A percentile compares a stretch with the other conserved stretches of the same genome.
These are phyloP conservation scores for Kluyveromyces sp. DNA, from an alignment of 1,139 yeast species.

Conservation along the genomic window DNA sequence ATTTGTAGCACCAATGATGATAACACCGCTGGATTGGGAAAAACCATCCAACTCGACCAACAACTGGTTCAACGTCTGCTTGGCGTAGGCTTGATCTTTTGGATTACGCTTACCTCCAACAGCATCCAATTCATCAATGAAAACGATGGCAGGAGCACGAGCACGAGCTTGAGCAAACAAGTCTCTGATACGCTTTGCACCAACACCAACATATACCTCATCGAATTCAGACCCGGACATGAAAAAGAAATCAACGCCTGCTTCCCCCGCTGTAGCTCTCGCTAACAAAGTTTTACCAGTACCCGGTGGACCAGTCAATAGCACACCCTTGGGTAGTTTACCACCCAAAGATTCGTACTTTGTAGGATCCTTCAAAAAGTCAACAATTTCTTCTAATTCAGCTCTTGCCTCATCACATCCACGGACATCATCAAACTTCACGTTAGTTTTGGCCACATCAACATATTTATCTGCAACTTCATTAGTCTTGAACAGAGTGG, in stretches of 20 bases:
- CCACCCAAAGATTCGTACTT: conserved; percentile 97
- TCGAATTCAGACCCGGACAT: conserved; percentile 99
- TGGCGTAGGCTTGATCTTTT: conserved; percentile 94
- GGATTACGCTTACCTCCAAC: conserved; percentile 98
- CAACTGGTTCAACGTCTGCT: conserved; percentile 91
- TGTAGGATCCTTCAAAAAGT: conserved; percentile 90
- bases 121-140: conserved; percentile 95
- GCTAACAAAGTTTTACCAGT: conserved; percentile 97
- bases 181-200: conserved; percentile 96
- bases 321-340: conserved; percentile 91
- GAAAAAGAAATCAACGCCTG: conserved; percentile 96
- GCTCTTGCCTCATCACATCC: conserved; percentile 99
- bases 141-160: conserved; percentile 93
- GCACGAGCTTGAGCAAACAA: conserved; percentile 88
- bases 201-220: conserved; percentile 97
- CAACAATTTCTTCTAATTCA: conserved; percentile 94
- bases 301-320: conserved; percentile 98
- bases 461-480: conserved; percentile 70
- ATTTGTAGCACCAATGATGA: conserved; percentile 96
- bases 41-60: conserved; percentile 96
- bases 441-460: conserved; percentile 82
- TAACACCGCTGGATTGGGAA: conserved; percentile 85
- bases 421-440: conserved; percentile 84
- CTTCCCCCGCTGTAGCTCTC: conserved; percentile 98
- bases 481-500: conserved; percentile 72